A percentile compares a stretch with the other conserved stretches of the same genome.
Conservation (phyloP, 2,329 filamentous ascomycete genomes). For the Colletotrichum cuscutae region DNA sequence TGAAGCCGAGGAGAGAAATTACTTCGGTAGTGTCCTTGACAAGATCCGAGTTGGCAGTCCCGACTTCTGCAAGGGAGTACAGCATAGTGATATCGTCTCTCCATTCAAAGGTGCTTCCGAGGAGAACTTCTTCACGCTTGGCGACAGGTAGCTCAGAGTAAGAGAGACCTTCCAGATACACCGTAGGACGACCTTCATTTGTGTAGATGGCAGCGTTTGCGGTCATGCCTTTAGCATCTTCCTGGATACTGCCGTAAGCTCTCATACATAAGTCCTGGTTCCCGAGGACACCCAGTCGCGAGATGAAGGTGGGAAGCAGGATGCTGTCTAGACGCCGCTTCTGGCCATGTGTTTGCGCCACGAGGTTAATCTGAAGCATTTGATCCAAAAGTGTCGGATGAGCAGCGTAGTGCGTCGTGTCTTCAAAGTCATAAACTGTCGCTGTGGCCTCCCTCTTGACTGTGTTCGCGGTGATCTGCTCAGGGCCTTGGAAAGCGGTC, state of each 20-base stretch:
- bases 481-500: conserved; percentile 13
- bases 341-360: conserved; percentile 12
- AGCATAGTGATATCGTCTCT: conserved; percentile 8
- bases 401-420: conserved; percentile 16
- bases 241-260: conserved; percentile 12
- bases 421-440: conserved; percentile 23
- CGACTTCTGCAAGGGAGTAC: background rate
- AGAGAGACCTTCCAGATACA: conserved; percentile 14
- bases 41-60: background rate
- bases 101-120: conserved; percentile 25
- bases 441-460: conserved; percentile 8
- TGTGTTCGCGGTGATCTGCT: conserved; percentile 13
- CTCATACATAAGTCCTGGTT: conserved; percentile 20
- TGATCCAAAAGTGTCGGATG: conserved; percentile 24
- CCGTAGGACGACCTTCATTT: conserved; percentile 12
- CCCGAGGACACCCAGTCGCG: background rate
- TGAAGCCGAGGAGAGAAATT: conserved; percentile 1
- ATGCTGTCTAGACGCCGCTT: conserved; percentile 2
- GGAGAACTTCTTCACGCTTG: conserved; percentile 12
- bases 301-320: conserved; percentile 18
- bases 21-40: background rate
- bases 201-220: conserved; percentile 22
- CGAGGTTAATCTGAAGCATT: conserved; percentile 22
- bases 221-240: background rate
- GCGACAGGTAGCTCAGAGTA: conserved; percentile 17